These are phyloP conservation scores for Gautieria morchelliformis DNA, from an alignment of 768 basidiomycete species.

Conservation along the genomic window DNA sequence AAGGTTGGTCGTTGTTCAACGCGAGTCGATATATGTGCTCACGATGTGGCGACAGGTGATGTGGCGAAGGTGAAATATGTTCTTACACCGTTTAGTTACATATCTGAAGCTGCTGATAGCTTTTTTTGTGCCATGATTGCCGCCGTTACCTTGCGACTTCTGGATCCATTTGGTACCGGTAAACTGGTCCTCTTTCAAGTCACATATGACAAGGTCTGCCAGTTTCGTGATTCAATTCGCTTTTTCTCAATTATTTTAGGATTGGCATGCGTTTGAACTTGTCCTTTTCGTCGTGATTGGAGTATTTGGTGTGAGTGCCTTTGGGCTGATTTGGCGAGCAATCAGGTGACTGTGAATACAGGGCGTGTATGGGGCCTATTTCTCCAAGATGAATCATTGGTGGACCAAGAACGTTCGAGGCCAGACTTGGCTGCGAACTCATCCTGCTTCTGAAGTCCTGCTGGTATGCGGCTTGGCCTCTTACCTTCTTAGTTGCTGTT, in stretches of 20 bases:
- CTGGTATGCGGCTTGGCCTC: conserved; percentile 39
- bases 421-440: conserved; percentile 67
- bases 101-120: conserved; percentile 8
- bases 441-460: conserved; percentile 78
- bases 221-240: not conserved
- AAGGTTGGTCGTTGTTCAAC: conserved; percentile 39
- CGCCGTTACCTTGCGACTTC: conserved; percentile 21
- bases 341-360: conserved; percentile 21
- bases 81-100: not conserved
- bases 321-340: not conserved
- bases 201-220: conserved; percentile 66
- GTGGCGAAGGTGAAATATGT: conserved; percentile 75
- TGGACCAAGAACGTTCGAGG: conserved; percentile 82
- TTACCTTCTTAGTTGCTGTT: not conserved
- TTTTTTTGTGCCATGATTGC: conserved; percentile 35
- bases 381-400: conserved; percentile 82
- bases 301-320: conserved; percentile 63
- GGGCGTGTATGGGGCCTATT: conserved; percentile 92
- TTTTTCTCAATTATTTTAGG: conserved; percentile 24
- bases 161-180: conserved; percentile 93
- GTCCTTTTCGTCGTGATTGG: conserved; percentile 79
- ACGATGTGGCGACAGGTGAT: conserved; percentile 29
- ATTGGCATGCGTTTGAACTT: conserved; percentile 90
- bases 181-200: conserved; percentile 91
- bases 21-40: not conserved